A percentile compares a stretch with the other conserved stretches of the same genome.
These are phyloP conservation scores for Deuterostichococcus epilithicus DNA, from an alignment of 139 green algal species.

Conservation along the genomic window DNA sequence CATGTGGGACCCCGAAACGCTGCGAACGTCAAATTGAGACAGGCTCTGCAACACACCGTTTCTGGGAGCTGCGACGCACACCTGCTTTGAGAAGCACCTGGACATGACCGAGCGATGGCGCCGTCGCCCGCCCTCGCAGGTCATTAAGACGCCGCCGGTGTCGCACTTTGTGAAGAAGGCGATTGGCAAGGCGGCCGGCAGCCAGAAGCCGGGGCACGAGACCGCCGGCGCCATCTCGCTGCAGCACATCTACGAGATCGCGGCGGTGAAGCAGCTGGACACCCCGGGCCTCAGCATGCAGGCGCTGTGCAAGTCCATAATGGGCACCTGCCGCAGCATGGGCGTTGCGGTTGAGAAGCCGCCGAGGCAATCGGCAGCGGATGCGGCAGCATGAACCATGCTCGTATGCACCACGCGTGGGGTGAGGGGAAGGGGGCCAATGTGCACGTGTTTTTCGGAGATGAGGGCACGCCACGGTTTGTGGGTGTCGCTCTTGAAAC, in stretches of 20 bases:
- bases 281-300: slow-evolving; percentile 59
- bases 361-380: background rate
- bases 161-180: slow-evolving; percentile 88
- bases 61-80: too few relatives aligned
- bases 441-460: too few relatives aligned
- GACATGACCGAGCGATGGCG: too few relatives aligned
- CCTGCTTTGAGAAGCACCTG: too few relatives aligned
- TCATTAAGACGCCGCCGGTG: slow-evolving; percentile 77
- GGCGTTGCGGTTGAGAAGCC: slow-evolving; percentile 69
- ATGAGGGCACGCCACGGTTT: too few relatives aligned
- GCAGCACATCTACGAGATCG: slow-evolving; percentile 95
- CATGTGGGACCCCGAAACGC: too few relatives aligned
- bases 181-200: slow-evolving; percentile 62
- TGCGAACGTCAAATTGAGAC: too few relatives aligned
- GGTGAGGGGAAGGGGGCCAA: too few relatives aligned
- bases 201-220: slow-evolving; percentile 74
- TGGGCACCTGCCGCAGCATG: slow-evolving; percentile 84
- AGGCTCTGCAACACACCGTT: too few relatives aligned
- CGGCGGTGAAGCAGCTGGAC: slow-evolving; percentile 80
- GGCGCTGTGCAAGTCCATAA: slow-evolving; percentile 69
- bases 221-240: slow-evolving; percentile 67
- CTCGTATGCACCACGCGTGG: too few relatives aligned
- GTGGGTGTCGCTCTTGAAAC: too few relatives aligned
- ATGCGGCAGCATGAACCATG: too few relatives aligned
- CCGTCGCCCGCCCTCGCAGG: slow-evolving; percentile 19